Base-by-base conservation (phyloP, 805 yeast genomes). In the Candida odintsovae region DNA sequence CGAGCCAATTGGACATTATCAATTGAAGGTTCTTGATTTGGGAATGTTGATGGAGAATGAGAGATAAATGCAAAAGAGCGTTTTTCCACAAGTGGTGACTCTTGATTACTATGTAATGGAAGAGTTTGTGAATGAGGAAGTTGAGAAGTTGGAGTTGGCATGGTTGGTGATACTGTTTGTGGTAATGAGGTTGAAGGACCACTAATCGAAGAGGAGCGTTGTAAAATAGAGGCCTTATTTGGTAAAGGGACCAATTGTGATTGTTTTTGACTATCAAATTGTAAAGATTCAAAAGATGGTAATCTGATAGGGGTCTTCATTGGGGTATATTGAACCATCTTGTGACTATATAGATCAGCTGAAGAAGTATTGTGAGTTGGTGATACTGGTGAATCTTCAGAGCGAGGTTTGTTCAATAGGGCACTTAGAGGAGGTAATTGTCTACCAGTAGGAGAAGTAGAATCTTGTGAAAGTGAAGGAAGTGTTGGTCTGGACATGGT, bases 1-100 rank as follows among this genome's bases (percentile, higher is more conserved):
- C 98, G 82, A 1, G 96, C 97, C 48, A 90, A 71, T 42, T 90
- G 90, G n/a, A 89, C 89, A 61, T 90, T 88, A 66, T 90, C 97
- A 47, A 89, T 88, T 7, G 77, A 68, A 3, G 96, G 95, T 61
- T 86, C 95, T 50, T 83, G 84, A 3, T 79, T 72, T 15, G 95
- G 90, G 62, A 82, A 92, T 1, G 97, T 87, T 18, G 89, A 82
- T 25, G 90, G 95, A 8, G 96, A 88, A 66, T 92, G 98, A 20
- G 95, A 82, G 53, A 92, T 92, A 67, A 92, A 92, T 16, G 97
- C 97, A 67, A 82, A 86, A 1, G 72, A 64, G 43, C 67, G 59
- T 45, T 65, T 68, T 47, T 66, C 69, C 9, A 49, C 50, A 21
- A 52, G 35, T 19, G 62, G 62, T 3, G 62, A 56, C 13, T 45